Evolutionary conservation across 1,284 basidiomycete genomes (phyloP).

Genomic region (Marasmius tenuissimus): DNA sequence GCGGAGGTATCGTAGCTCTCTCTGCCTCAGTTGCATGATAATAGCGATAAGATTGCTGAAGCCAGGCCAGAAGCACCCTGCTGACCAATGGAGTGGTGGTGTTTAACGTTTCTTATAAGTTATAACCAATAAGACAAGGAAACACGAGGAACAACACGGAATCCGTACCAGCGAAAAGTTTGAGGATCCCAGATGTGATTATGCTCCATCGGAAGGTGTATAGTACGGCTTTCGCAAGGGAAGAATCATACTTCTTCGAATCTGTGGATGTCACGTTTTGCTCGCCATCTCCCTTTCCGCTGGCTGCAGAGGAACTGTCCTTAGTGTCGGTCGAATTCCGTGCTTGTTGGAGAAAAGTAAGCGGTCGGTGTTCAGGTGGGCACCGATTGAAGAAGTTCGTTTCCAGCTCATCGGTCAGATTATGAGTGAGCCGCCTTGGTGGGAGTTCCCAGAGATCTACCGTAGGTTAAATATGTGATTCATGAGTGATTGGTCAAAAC

Average conservation of each 20-base stretch:
- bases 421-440: conserved; percentile 32
- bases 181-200: conserved; percentile 49
- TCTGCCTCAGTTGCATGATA: conserved; percentile 37
- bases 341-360: conserved; percentile 17
- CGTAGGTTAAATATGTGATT: neutral
- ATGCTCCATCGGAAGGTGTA: conserved; percentile 43
- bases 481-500: neutral
- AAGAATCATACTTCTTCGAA: conserved; percentile 44
- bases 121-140: neutral
- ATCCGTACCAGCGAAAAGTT: conserved; percentile 50
- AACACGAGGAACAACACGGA: neutral
- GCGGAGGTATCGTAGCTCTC: conserved; percentile 35
- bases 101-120: conserved; percentile 47
- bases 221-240: conserved; percentile 59
- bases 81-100: conserved; percentile 65
- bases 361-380: conserved; percentile 46
- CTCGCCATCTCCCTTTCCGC: conserved; percentile 5
- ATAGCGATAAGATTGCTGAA: conserved; percentile 53
- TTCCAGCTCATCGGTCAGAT: conserved; percentile 43
- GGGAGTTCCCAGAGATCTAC: conserved; percentile 58
- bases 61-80: conserved; percentile 64
- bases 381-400: conserved; percentile 48
- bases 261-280: conserved; percentile 7
- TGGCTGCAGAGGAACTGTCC: neutral
- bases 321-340: neutral